phyloP scores from a whole-genome alignment of 2,329 filamentous ascomycete species.

The Arthrobotrys sphaeroides region DNA sequence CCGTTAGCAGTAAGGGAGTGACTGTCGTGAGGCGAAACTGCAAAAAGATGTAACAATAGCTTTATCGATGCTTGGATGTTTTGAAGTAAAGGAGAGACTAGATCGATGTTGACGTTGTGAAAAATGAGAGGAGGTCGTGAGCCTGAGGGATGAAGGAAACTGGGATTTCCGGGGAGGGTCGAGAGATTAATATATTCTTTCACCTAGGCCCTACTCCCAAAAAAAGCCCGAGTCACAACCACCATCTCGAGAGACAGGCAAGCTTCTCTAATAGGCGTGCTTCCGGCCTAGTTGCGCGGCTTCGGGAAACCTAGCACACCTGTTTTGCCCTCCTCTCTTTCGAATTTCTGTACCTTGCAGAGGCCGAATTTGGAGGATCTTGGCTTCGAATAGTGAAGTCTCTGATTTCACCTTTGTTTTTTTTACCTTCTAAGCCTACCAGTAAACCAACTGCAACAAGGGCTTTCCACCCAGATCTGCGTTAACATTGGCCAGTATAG shows the following conservation, averaged over 20 bases:
- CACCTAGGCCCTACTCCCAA: constrained; percentile 29
- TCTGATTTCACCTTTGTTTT: constrained; percentile 38
- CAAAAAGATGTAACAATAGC: constrained; percentile 35
- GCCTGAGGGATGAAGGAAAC: constrained; percentile 37
- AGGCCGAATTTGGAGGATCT: constrained; percentile 51
- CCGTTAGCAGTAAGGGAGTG: constrained; percentile 45
- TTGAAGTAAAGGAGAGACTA: constrained; percentile 53
- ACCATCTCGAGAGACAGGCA: constrained; percentile 49
- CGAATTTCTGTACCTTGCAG: constrained; percentile 54
- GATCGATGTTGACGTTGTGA: constrained; percentile 46
- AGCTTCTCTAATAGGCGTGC: constrained; percentile 51
- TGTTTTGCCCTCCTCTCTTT: constrained; percentile 52
- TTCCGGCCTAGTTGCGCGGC: constrained; percentile 50
- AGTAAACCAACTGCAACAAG: constrained; percentile 47
- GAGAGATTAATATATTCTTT: constrained; percentile 54
- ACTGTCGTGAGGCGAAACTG: constrained; percentile 45
- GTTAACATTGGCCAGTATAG: constrained; percentile 50
- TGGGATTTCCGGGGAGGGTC: constrained; percentile 51
- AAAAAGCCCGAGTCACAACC: constrained; percentile 51
- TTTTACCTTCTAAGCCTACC: constrained; percentile 9
- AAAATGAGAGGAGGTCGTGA: constrained; percentile 51
- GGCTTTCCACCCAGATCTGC: constrained; percentile 51
- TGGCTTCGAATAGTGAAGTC: constrained; percentile 35
- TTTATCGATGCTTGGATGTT: constrained; percentile 49
- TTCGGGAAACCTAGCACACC: constrained; percentile 49